phyloP scores from a whole-genome alignment of 1,139 yeast species.

The Spathaspora sp. region DNA sequence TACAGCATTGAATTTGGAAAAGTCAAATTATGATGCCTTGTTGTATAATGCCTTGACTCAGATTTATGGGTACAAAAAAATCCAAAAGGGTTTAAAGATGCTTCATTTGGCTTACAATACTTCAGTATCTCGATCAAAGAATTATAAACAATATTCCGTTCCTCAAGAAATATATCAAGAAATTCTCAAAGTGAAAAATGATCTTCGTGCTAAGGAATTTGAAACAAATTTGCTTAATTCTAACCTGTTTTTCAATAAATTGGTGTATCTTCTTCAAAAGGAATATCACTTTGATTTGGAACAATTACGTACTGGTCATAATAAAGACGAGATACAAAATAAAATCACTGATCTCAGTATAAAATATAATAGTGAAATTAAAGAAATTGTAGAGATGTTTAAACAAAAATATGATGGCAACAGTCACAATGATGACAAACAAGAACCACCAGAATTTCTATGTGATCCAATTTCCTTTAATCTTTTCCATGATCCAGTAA shows the following conservation, averaged over 20 bases:
- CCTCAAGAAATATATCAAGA: constrained; percentile 20
- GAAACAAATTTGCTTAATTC: constrained; percentile 21
- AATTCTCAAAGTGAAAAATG: constrained; percentile 19
- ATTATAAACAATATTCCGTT: constrained; percentile 16
- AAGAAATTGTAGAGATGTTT: constrained; percentile 23
- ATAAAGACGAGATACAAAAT: constrained; percentile 16
- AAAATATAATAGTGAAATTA: constrained; percentile 21
- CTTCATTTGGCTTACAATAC: constrained; percentile 29
- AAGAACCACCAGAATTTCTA: constrained; percentile 44
- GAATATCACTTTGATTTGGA: constrained; percentile 18
- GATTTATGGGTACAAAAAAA: constrained; percentile 23
- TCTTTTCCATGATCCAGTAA: constrained; percentile 40
- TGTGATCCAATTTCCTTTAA: constrained; percentile 49
- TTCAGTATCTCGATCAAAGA: constrained; percentile 23
- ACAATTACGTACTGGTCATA: constrained; percentile 10
- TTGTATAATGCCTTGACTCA: constrained; percentile 26
- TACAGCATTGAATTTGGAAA: constrained; percentile 27
- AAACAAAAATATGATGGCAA: constrained; percentile 16
- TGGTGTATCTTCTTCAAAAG: constrained; percentile 21
- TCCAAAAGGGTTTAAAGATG: constrained; percentile 26
- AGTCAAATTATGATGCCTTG: constrained; percentile 20
- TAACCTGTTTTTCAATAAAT: constrained; percentile 24
- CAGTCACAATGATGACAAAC: constrained; percentile 1
- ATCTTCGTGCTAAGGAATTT: constrained; percentile 10
- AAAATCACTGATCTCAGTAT: constrained; percentile 18